Base-by-base conservation (phyloP, 163 green algal species). In the Trebouxiophyceae sp. region DNA sequence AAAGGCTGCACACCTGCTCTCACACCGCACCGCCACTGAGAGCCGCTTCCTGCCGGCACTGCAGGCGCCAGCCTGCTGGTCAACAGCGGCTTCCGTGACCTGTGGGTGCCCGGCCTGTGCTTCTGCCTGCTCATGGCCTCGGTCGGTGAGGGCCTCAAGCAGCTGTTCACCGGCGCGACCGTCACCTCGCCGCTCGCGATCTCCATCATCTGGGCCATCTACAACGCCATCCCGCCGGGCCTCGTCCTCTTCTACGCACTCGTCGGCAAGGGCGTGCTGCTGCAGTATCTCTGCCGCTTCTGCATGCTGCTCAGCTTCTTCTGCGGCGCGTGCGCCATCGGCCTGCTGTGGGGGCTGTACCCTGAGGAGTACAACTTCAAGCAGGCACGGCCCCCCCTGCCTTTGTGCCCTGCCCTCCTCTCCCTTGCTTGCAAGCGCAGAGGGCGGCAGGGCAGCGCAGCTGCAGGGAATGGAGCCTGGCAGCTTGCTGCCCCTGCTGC, bases 271-370 rank as follows among this genome's bases (percentile, higher is more conserved):
- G 55, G 72, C 12, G 46, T 47, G 24, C 70, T 67, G 44, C 58
- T 84, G 58, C 46, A 58, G 29, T 74, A 56, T 32, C 29, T 68
- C 29, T 77, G 70, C 70, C 61, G 64, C 60, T 34, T 69, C 30
- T 67, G 61, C 66, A 71, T 73, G 26, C 4, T 73, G 45, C 62
- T 86, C 23, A 77, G 62, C 60, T 81, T 78, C 24, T 60, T 71
- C 46, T 50, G 29, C 28, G 70, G 58, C 29, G 55, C 50, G 2
- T 26, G 32, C 30, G 70, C 70, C 29, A 61, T 76, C 20, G 58
- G 60, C n/a, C 77, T 87, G 24, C 67, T 87, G 62, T 87, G 80
- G 80, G 45, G 70, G 7, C 70, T 87, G 7, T 87, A 83, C 72
- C 80, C 80, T 5, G 46, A 30, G 16, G 45, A 65, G 24, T 77